A percentile compares a stretch with the other conserved stretches of the same genome.
These are phyloP conservation scores for Fusarium coicis DNA, from an alignment of 2,329 filamentous ascomycete genomes.

Conservation along the genomic window DNA sequence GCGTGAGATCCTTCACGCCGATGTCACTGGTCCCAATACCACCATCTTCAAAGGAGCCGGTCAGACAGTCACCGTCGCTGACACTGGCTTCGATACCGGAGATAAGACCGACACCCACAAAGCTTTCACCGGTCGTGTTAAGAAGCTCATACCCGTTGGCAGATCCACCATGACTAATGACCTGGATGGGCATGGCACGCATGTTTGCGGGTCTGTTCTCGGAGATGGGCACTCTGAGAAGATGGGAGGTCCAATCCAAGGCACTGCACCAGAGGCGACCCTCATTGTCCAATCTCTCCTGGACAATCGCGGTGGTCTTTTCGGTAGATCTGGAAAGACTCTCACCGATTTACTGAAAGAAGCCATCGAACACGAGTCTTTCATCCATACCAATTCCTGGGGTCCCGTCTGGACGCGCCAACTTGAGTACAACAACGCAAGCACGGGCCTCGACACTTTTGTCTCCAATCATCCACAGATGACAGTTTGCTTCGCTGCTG, in stretches of 20 bases:
- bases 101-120: accelerated
- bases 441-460: accelerated
- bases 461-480: neutral
- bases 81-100: neutral
- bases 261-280: neutral
- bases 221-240: neutral
- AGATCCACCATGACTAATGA: neutral
- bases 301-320: accelerated
- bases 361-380: neutral
- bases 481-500: neutral
- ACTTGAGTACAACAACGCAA: accelerated
- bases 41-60: neutral
- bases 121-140: neutral
- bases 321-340: neutral
- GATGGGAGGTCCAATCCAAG: neutral
- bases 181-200: neutral
- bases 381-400: neutral
- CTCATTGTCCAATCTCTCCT: neutral
- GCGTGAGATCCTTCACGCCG: neutral
- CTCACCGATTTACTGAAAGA: neutral
- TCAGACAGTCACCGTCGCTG: neutral
- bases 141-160: neutral
- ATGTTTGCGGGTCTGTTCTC: neutral
- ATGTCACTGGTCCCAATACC: neutral
- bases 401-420: neutral